Conservation (phyloP, 2,329 filamentous ascomycete genomes). For the Talaromyces atroroseus region DNA sequence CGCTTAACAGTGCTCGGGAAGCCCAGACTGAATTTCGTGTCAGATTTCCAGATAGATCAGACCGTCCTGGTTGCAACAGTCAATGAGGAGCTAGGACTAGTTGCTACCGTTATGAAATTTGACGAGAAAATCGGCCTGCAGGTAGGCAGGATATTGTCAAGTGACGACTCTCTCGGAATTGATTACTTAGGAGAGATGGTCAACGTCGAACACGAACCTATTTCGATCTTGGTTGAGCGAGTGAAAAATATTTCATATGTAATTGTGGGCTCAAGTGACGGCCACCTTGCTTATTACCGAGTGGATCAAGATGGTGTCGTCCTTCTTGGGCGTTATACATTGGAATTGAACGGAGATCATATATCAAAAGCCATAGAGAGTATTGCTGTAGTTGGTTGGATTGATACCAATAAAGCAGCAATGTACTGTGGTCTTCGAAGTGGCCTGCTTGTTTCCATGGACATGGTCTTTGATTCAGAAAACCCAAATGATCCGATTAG, state of each 20-base stretch:
- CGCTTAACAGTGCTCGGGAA: constrained; percentile 25
- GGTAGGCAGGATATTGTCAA: constrained; percentile 20
- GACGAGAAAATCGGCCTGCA: constrained; percentile 24
- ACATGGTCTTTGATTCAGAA: constrained; percentile 22
- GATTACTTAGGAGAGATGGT: constrained; percentile 21
- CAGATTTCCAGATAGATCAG: constrained; percentile 20
- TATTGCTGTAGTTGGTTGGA: constrained; percentile 23
- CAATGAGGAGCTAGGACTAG: constrained; percentile 22
- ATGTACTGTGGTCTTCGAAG: constrained; percentile 44
- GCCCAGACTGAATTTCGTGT: constrained; percentile 18
- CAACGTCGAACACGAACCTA: constrained; percentile 29
- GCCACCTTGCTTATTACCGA: constrained; percentile 30
- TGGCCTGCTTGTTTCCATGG: constrained; percentile 38
- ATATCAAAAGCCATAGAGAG: constrained; percentile 34
- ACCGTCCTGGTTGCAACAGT: constrained; percentile 28
- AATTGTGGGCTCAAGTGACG: constrained; percentile 38
- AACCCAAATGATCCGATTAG: constrained; percentile 20
- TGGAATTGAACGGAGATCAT: constrained; percentile 23
- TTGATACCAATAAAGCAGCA: constrained; percentile 16
- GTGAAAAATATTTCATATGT: constrained; percentile 25
- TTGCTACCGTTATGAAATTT: constrained; percentile 25
- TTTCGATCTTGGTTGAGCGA: constrained; percentile 29
- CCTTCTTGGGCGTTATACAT: constrained; percentile 20
- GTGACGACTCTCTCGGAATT: constrained; percentile 17
- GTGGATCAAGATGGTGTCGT: constrained; percentile 20